Evolutionary conservation across 371 early-diverging fungal genomes (phyloP).

Genomic region (Circinella umbellata): DNA sequence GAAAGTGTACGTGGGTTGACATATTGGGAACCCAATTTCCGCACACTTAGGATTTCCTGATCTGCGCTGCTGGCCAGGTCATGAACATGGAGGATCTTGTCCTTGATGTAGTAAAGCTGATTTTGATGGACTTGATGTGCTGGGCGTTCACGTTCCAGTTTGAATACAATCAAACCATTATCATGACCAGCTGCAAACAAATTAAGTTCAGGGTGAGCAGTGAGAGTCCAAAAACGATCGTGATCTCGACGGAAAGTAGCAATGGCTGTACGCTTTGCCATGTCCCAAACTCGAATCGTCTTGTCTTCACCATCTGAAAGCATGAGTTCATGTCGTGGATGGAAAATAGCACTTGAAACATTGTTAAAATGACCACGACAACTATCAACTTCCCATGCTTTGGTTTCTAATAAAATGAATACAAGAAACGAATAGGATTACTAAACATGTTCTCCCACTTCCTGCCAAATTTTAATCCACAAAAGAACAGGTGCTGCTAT

Average conservation of each 20-base stretch:
- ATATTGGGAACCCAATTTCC: constrained; percentile 68
- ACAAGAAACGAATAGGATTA: too few species aligned
- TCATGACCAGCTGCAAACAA: constrained; percentile 98
- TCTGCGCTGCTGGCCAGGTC: constrained; percentile 82
- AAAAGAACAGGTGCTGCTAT: too few species aligned
- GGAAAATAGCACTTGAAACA: constrained; percentile 93
- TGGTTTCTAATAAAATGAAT: constrained; percentile 63
- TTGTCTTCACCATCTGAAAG: constrained; percentile 97
- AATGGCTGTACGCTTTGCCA: constrained; percentile 89
- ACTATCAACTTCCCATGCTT: constrained; percentile 98
- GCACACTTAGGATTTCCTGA: constrained; percentile 76
- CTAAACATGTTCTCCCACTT: too few species aligned
- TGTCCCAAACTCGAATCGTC: constrained; percentile 96
- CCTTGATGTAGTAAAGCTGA: constrained; percentile 84
- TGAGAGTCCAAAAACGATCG: constrained; percentile 98
- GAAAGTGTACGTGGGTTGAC: constrained; percentile 79
- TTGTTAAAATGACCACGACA: constrained; percentile 99
- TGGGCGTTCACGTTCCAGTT: constrained; percentile 95
- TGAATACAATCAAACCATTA: constrained; percentile 96
- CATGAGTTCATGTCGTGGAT: constrained; percentile 92
- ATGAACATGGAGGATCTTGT: constrained; percentile 80
- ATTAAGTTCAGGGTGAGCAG: constrained; percentile 93
- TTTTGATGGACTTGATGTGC: constrained; percentile 84
- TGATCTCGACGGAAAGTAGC: constrained; percentile 95
- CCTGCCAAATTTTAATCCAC: too few species aligned